phyloP scores from a whole-genome alignment of 2,329 filamentous ascomycete species.

The Epichloe bromicola region DNA sequence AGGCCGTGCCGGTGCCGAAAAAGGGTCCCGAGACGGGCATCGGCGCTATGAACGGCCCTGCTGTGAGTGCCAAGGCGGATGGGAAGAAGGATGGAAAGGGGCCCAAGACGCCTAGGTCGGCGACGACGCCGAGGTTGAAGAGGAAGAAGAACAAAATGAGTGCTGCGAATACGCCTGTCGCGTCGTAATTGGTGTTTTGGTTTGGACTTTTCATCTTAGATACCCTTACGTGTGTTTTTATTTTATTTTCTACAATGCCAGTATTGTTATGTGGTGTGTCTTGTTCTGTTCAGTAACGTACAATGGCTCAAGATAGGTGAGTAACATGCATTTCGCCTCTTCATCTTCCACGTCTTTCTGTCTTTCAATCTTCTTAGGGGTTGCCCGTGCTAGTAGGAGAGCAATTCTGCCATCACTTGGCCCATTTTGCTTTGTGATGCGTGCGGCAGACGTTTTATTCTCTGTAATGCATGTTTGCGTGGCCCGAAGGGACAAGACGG shows the following conservation, averaged over 20 bases:
- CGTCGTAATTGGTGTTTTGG: slow-evolving; percentile 8
- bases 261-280: not conserved
- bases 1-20: slow-evolving; percentile 23
- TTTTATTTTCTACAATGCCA: not conserved
- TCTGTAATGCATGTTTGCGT: not conserved
- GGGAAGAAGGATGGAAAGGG: slow-evolving; percentile 34
- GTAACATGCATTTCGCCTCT: too few relatives aligned
- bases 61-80: slow-evolving; percentile 28
- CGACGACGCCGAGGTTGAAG: slow-evolving; percentile 29
- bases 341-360: too few relatives aligned
- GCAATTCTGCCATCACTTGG: too few relatives aligned
- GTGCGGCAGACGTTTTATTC: too few relatives aligned
- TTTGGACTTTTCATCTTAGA: not conserved
- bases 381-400: too few relatives aligned
- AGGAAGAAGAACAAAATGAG: slow-evolving; percentile 35
- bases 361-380: too few relatives aligned
- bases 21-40: slow-evolving; percentile 18
- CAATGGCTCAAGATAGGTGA: too few relatives aligned
- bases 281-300: not conserved
- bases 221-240: not conserved
- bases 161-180: slow-evolving; percentile 19
- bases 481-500: not conserved
- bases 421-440: too few relatives aligned
- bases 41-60: slow-evolving; percentile 22
- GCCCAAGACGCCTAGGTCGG: slow-evolving; percentile 30